phyloP scores from a whole-genome alignment of 2,329 filamentous ascomycete genomes.

The Colletotrichum sp. region DNA sequence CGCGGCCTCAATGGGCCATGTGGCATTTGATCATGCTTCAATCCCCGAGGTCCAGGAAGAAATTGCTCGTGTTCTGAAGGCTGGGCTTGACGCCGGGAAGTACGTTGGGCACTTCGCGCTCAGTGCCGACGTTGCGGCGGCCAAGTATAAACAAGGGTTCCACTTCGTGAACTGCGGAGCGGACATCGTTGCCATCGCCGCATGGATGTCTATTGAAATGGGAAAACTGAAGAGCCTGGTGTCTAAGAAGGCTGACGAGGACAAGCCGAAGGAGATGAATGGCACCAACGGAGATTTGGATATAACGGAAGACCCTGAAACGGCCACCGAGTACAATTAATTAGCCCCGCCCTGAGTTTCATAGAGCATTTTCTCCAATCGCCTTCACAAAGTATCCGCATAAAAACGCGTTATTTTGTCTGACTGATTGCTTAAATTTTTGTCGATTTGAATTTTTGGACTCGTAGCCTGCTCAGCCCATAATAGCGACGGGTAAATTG shows the following conservation, averaged over 20 bases:
- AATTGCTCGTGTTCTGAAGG: constrained; percentile 27
- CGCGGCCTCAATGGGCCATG: constrained; percentile 31
- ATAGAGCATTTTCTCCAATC: background rate
- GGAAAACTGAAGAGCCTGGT: constrained; percentile 26
- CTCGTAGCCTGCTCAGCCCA: fast-evolving
- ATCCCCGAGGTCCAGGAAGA: constrained; percentile 35
- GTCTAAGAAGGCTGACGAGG: background rate
- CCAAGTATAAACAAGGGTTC: constrained; percentile 32
- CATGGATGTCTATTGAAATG: constrained; percentile 40
- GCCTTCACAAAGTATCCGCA: fast-evolving
- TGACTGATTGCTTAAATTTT: background rate
- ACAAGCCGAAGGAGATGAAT: background rate
- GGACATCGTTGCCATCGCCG: constrained; percentile 39
- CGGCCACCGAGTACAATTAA: background rate
- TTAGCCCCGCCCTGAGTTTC: background rate
- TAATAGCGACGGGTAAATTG: background rate
- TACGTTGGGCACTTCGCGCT: constrained; percentile 38
- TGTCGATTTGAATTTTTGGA: fast-evolving
- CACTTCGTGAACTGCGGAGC: constrained; percentile 41
- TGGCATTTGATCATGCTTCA: constrained; percentile 35
- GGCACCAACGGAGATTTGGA: background rate
- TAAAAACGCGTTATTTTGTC: fast-evolving
- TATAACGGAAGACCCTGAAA: background rate
- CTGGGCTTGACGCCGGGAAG: constrained; percentile 34
- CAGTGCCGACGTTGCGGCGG: constrained; percentile 31